Percentiles rank a stretch among this genome's conserved stretches.
phyloP scores from a whole-genome alignment of 768 basidiomycete genomes.

The Lactifluus pinguis region DNA sequence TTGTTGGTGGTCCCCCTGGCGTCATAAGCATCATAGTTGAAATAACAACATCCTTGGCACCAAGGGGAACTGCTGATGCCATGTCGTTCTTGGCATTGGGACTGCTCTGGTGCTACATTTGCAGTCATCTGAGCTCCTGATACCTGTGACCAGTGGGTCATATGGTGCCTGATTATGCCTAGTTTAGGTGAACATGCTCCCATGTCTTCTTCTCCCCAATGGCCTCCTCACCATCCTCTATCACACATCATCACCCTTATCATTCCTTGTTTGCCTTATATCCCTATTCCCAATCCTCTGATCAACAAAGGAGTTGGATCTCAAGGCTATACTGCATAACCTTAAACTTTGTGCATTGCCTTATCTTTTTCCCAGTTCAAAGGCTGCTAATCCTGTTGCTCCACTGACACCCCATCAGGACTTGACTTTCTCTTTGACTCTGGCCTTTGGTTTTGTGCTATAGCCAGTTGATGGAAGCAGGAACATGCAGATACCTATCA shows the following conservation, averaged over 20 bases:
- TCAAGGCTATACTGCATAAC: slow-evolving; percentile 78
- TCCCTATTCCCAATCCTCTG: slow-evolving; percentile 62
- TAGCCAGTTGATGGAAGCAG: slow-evolving; percentile 59
- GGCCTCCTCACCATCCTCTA: slow-evolving; percentile 17
- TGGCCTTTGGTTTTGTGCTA: slow-evolving; percentile 83
- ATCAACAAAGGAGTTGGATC: slow-evolving; percentile 83
- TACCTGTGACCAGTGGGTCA: too few species aligned
- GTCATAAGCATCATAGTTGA: too few species aligned
- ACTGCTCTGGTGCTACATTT: too few species aligned
- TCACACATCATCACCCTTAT: slow-evolving; percentile 25
- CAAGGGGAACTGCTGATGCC: too few species aligned
- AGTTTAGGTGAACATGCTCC: too few species aligned
- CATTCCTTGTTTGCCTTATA: slow-evolving; percentile 45
- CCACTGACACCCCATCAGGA: slow-evolving; percentile 34
- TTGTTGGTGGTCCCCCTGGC: too few species aligned
- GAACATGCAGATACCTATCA: slow-evolving; percentile 76
- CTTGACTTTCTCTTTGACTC: too few species aligned
- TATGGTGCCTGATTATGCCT: too few species aligned
- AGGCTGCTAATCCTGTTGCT: too few species aligned
- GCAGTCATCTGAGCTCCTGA: too few species aligned
- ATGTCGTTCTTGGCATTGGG: too few species aligned
- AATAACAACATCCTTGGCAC: too few species aligned
- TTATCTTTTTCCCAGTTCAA: not conserved
- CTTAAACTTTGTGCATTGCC: slow-evolving; percentile 75
- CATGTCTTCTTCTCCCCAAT: slow-evolving; percentile 17